Percentiles rank a stretch among this genome's conserved stretches.
These are phyloP conservation scores for Globisporangium spinosum DNA, from an alignment of 352 stramenopile genomes.

Conservation along the genomic window DNA sequence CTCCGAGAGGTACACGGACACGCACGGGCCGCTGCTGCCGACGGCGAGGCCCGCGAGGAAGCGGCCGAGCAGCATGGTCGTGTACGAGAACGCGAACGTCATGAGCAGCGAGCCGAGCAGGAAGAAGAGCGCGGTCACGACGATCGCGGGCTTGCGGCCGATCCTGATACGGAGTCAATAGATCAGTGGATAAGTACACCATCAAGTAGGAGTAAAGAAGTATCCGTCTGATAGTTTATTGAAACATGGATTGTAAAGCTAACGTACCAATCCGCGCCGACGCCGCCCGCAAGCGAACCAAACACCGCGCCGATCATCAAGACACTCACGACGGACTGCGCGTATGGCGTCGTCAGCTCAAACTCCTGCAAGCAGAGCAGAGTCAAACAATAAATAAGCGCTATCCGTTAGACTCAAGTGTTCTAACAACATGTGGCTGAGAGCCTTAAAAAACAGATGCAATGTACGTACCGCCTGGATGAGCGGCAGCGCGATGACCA, in stretches of 20 bases:
- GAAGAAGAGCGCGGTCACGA: conserved; percentile 60
- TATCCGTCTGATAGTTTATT: not conserved
- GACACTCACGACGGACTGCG: conserved; percentile 58
- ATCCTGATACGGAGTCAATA: conserved; percentile 24
- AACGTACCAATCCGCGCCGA: conserved; percentile 47
- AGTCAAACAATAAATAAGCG: not conserved
- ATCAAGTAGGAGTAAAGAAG: not conserved
- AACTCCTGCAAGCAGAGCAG: conserved; percentile 30
- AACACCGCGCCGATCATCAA: conserved; percentile 68
- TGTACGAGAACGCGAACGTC: conserved; percentile 51
- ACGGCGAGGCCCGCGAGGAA: conserved; percentile 65
- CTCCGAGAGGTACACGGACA: conserved; percentile 67
- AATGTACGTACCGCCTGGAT: conserved; percentile 39
- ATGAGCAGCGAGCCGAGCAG: conserved; percentile 58
- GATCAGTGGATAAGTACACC: no score
- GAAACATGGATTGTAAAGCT: not conserved
- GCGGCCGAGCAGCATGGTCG: conserved; percentile 50
- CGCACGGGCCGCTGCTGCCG: conserved; percentile 57
- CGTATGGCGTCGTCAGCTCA: conserved; percentile 41
- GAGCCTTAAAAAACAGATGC: not conserved
- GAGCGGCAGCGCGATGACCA: conserved; percentile 64
- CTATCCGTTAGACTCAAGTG: not conserved
- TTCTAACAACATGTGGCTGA: not conserved
- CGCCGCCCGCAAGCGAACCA: conserved; percentile 49
- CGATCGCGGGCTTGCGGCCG: conserved; percentile 57